Evolutionary conservation across 106 monocot species (phyloP).

Genomic region (Dendrobium nobile): DNA sequence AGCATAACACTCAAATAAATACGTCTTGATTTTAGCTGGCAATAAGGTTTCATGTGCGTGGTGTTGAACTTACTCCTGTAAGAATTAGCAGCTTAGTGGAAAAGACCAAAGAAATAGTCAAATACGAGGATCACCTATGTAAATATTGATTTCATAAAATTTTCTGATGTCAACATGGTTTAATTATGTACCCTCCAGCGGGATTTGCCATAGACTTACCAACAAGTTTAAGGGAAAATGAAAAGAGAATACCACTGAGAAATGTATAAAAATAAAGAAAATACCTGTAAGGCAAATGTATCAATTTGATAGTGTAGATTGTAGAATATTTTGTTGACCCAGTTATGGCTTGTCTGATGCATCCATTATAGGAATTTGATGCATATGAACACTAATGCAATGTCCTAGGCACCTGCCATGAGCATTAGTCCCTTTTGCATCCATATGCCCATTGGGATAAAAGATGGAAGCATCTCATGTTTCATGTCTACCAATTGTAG

Average conservation of each 20-base stretch:
- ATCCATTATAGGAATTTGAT: not conserved
- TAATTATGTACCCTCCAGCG: not conserved
- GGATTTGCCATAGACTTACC: not conserved
- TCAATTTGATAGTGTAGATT: not conserved
- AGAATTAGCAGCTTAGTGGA: not conserved
- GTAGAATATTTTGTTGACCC: not conserved
- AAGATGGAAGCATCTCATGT: too few relatives aligned
- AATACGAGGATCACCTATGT: not conserved
- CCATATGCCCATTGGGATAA: too few relatives aligned
- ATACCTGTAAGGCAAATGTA: not conserved
- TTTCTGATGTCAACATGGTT: not conserved
- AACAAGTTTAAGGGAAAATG: not conserved
- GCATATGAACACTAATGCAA: not conserved
- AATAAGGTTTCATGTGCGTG: not conserved
- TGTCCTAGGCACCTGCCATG: not conserved
- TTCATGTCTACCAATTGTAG: too few relatives aligned
- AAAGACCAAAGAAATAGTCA: not conserved
- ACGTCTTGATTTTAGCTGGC: not conserved
- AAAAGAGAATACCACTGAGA: not conserved
- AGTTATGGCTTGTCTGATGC: not conserved
- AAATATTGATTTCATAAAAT: not conserved
- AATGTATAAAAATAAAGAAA: not conserved
- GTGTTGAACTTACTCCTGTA: not conserved
- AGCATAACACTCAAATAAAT: not conserved
- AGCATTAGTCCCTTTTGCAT: not conserved